Base-by-base conservation (phyloP, 805 yeast genomes). In the Yarrowia sp. region DNA sequence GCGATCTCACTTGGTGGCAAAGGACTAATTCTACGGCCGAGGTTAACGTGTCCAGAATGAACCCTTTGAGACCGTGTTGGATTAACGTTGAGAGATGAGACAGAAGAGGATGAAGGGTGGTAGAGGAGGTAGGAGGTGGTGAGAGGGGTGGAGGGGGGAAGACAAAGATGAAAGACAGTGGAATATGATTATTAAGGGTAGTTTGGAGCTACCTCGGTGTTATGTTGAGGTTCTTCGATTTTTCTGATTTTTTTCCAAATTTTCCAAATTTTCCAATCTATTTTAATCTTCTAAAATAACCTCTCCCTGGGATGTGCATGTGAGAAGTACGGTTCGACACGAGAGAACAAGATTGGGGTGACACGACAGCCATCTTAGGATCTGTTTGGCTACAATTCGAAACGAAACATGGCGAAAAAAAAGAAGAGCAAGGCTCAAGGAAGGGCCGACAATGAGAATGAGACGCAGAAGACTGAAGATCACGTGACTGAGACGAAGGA, bases 381-480 rank as follows among this genome's bases (percentile, higher is more conserved):
- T 26, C 32, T 26, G 4, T 3, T 26, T 3, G 7, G 32, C 32
- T 26, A 26, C 32, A 26, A 26, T 26, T 26, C 32, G 4, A 26
- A 3, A 26, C 32, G 32, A 26, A 5, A 26, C 15, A 52, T 52
- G 58, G 58, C 58, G 35, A 52, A 52, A 52, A 52, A 52, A 36
- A 42, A 43, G 16, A 52, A 50, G 26, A 50, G 16, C n/a, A 50
- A 50, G 41, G 11, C 41, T 14, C 32, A 36, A 36, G 58, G 32
- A 9, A 9, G 48, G 32, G 32, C 32, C 32, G 32, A 26, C 19
- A 19, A 19, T 19, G 19, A 19, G n/a, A n/a, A n/a, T n/a, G n/a
- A n/a, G n/a, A n/a, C n/a, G n/a, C n/a, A n/a, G n/a, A n/a, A n/a
- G n/a, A n/a, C n/a, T n/a, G n/a, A n/a, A n/a, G n/a, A 26, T 26